phyloP scores from a whole-genome alignment of 2,329 filamentous ascomycete genomes.

The Fusarium musae region DNA sequence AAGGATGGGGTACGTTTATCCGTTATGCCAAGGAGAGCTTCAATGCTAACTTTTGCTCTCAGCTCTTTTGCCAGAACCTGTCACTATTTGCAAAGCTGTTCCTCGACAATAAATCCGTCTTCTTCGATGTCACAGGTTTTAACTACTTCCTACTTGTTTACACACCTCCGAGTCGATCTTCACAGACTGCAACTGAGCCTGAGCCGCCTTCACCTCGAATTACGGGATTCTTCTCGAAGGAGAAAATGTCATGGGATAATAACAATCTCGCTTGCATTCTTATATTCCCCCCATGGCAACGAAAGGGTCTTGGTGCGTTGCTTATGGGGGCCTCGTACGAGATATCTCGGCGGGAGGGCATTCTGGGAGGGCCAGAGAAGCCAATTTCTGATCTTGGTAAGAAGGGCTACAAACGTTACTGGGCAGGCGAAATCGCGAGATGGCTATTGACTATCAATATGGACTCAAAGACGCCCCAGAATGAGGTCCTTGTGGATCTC shows the following conservation, averaged over 20 bases:
- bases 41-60: constrained; percentile 13
- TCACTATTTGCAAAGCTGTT: constrained; percentile 98
- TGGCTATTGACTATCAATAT: constrained; percentile 63
- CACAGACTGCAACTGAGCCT: background rate
- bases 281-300: constrained; percentile 95
- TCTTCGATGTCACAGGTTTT: constrained; percentile 95
- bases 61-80: constrained; percentile 93
- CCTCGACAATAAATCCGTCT: constrained; percentile 97
- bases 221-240: constrained; percentile 98
- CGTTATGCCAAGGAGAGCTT: background rate
- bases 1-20: constrained; percentile 71
- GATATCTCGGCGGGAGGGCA: constrained; percentile 82
- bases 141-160: constrained; percentile 93
- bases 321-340: constrained; percentile 96
- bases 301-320: constrained; percentile 85
- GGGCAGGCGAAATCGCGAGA: constrained; percentile 85
- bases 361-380: constrained; percentile 92
- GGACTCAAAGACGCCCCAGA: constrained; percentile 46
- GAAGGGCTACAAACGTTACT: constrained; percentile 85
- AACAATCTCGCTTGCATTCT: constrained; percentile 98
- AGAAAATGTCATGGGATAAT: constrained; percentile 98
- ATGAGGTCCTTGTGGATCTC: constrained; percentile 69
- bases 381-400: constrained; percentile 88
- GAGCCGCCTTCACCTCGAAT: constrained; percentile 61
- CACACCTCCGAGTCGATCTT: constrained; percentile 57